Evolutionary conservation across 1,139 yeast genomes (phyloP).

Genomic region (Geotrichum aggregatum): DNA sequence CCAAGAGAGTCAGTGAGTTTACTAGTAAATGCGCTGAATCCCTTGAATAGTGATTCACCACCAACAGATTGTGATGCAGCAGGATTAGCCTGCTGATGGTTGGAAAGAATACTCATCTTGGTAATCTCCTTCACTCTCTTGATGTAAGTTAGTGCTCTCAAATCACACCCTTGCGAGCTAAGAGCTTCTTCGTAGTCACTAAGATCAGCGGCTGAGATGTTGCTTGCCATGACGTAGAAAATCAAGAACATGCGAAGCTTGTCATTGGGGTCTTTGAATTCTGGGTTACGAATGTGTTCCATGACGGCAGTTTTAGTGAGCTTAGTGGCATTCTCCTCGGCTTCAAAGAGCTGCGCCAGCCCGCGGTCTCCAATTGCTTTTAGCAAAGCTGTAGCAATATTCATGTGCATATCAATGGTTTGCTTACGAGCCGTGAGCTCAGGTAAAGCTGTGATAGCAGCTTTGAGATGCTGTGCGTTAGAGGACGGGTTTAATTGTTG

Average conservation of each 20-base stretch:
- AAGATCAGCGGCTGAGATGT: conserved; percentile 57
- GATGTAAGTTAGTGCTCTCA: conserved; percentile 64
- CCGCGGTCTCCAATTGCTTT: conserved; percentile 80
- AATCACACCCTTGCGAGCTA: conserved; percentile 56
- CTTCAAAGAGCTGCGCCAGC: conserved; percentile 85
- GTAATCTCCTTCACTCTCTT: conserved; percentile 76
- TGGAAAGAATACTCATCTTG: conserved; percentile 56
- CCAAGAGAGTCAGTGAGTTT: conserved; percentile 61
- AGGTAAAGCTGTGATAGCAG: conserved; percentile 89
- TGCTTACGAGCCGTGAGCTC: conserved; percentile 84
- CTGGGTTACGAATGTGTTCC: conserved; percentile 41
- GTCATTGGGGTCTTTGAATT: conserved; percentile 56
- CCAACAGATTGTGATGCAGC: conserved; percentile 27
- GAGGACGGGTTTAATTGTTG: conserved; percentile 44
- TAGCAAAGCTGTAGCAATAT: conserved; percentile 78
- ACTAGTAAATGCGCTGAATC: conserved; percentile 73
- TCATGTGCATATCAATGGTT: conserved; percentile 95
- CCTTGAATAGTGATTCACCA: conserved; percentile 50
- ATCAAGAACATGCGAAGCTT: conserved; percentile 85
- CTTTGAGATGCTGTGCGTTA: conserved; percentile 65
- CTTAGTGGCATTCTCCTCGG: conserved; percentile 61
- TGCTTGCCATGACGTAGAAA: conserved; percentile 54
- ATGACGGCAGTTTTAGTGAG: conserved; percentile 47
- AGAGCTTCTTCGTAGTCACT: conserved; percentile 64
- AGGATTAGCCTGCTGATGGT: conserved; percentile 25